These are phyloP conservation scores for Amesomyces nigricolor DNA, from an alignment of 2,329 filamentous ascomycete genomes.

Conservation along the genomic window DNA sequence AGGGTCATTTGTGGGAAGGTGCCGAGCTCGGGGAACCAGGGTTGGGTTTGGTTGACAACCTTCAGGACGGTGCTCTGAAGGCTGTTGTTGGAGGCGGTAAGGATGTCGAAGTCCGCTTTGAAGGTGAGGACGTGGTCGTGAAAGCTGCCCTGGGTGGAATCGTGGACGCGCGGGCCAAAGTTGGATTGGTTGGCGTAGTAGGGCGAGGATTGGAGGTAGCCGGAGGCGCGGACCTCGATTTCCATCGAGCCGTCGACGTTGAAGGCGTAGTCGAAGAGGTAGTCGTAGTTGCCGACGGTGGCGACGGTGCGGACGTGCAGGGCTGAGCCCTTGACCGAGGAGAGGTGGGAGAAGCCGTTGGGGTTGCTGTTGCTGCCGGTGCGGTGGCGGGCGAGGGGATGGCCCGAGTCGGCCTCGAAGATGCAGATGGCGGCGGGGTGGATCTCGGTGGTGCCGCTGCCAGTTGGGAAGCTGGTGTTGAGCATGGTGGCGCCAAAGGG, in stretches of 20 bases:
- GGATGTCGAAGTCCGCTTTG: conserved; percentile 50
- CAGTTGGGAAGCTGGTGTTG: conserved; percentile 41
- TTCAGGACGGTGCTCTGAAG: conserved; percentile 35
- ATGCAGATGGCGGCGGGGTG: conserved; percentile 49
- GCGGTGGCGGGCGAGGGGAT: conserved; percentile 46
- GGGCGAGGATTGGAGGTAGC: conserved; percentile 47
- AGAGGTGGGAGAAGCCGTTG: conserved; percentile 34
- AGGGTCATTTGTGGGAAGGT: conserved; percentile 45
- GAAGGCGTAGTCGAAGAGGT: conserved; percentile 47
- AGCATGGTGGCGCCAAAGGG: conserved; percentile 46
- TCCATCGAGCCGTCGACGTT: conserved; percentile 46
- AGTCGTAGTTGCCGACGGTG: conserved; percentile 51
- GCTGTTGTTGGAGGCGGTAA: conserved; percentile 45
- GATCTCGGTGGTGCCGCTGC: conserved; percentile 36
- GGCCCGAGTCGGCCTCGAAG: conserved; percentile 47
- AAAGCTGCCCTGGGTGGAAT: conserved; percentile 43
- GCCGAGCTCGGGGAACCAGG: conserved; percentile 43
- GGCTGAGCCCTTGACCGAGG: conserved; percentile 31
- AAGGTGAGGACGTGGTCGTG: conserved; percentile 53
- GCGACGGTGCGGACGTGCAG: conserved; percentile 38
- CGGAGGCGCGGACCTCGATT: conserved; percentile 46
- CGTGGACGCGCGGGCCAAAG: conserved; percentile 47
- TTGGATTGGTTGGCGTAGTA: conserved; percentile 41
- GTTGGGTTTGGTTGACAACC: conserved; percentile 34
- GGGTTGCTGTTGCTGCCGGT: conserved; percentile 38